phyloP scores from a whole-genome alignment of 23 red algal genomes.

The Gracilariopsis chorda region DNA sequence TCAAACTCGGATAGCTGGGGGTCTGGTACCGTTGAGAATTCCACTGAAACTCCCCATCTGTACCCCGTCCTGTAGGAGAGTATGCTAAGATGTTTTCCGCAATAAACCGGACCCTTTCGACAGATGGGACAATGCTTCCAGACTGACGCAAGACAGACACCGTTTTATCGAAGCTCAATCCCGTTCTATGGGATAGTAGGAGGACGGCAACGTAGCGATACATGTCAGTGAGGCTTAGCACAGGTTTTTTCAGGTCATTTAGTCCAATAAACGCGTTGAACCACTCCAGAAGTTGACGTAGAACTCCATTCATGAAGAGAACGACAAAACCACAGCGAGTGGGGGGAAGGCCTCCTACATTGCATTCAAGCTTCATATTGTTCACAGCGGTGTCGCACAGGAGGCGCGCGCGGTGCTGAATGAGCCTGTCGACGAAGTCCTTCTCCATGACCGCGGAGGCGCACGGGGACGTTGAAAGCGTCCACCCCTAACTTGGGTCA shows the following conservation, averaged over 20 bases:
- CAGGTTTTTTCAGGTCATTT: background rate
- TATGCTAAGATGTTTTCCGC: background rate
- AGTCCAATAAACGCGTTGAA: background rate
- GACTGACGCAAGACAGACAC: background rate
- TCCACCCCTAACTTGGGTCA: no score
- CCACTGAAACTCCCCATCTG: background rate
- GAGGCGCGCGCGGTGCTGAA: no score
- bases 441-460: no score
- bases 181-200: constrained; percentile 4
- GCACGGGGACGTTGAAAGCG: no score
- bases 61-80: background rate
- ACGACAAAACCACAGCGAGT: no score
- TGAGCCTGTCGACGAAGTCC: no score
- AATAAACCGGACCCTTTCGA: background rate
- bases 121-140: background rate
- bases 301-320: background rate
- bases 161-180: background rate
- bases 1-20: background rate
- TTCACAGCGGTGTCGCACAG: no score
- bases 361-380: background rate
- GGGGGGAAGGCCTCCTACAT: background rate
- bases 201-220: background rate
- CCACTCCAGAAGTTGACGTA: background rate
- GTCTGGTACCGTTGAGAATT: background rate
- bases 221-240: background rate